Base-by-base conservation (phyloP, 495 filamentous ascomycete species). In the Trichoderma reesei region DNA sequence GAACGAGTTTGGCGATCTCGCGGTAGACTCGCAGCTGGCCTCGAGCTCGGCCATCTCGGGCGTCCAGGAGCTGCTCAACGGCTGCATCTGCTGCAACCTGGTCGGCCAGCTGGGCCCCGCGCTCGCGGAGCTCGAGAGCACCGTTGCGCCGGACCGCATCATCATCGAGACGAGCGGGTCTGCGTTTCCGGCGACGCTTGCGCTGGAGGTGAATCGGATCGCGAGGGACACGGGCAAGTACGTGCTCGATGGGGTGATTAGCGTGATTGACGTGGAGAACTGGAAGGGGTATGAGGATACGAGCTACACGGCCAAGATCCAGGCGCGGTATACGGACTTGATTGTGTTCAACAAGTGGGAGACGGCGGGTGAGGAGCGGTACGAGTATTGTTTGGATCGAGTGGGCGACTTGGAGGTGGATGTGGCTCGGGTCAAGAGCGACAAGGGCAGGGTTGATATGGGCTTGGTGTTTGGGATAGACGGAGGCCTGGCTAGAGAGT, bases 311-410 rank as follows among this genome's bases (percentile, higher is more conserved):
- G 91, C 91, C n/a, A 85, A 88, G 71, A 75, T 93, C 60, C 91
- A 96, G 77, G 91, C 90, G 34, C 73, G 80, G 69, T 97, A 96
- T 75, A 98, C 94, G 56, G 94, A 98, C 79, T 70, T 97, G 67
- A 87, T 98, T 60, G 81, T 98, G 33, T 88, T 96, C 65, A 98
- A 97, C 76, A 98, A 98, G 77, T 97, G 93, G 92, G 94, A 98
- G 74, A 62, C 67, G 3, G 83, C 84, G 3, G 79, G 74, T 13
- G 91, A 95, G 75, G 74, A 85, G 70, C 74, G 84, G 59, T 87
- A 92, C 64, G 95, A 98, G 73, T 81, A 90, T 54, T 88, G 86
- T 67, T 69, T 93, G 44, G 94, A 98, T 73, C 81, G 90, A 9
- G 76, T 98, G 14, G 89, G 90, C 0, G 93, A 96, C 77, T 74